phyloP scores from a whole-genome alignment of 1,284 basidiomycete species.

The Ustilago curta region DNA sequence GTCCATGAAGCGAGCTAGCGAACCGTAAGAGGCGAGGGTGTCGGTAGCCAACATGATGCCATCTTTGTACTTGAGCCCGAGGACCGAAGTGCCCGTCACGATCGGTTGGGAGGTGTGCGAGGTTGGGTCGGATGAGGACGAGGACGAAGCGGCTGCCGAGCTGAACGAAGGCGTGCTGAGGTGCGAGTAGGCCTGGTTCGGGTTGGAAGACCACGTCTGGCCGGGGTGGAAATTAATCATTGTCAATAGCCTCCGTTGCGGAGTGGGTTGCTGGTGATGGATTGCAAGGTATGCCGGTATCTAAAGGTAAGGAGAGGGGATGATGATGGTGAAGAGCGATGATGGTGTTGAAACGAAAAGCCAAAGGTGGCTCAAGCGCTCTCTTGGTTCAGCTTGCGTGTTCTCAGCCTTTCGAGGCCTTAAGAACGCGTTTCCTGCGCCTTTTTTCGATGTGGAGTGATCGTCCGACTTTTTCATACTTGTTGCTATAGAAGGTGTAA shows the following conservation, averaged over 20 bases:
- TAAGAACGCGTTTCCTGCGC: slow-evolving; percentile 23
- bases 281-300: not conserved
- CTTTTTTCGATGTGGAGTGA: slow-evolving; percentile 44
- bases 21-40: slow-evolving; percentile 96
- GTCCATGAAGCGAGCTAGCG: slow-evolving; percentile 95
- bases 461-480: slow-evolving; percentile 23
- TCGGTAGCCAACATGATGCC: slow-evolving; percentile 99
- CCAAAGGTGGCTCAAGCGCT: slow-evolving; percentile 39
- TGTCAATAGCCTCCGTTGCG: not conserved
- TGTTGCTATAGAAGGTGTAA: not conserved
- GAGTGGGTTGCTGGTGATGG: not conserved
- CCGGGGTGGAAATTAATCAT: slow-evolving; percentile 54
- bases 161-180: slow-evolving; percentile 66
- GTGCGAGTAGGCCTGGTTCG: slow-evolving; percentile 33
- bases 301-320: not conserved
- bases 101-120: slow-evolving; percentile 79
- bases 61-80: slow-evolving; percentile 93
- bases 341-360: slow-evolving; percentile 4
- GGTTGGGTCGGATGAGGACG: slow-evolving; percentile 38
- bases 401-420: slow-evolving; percentile 12
- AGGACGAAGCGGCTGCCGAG: slow-evolving; percentile 33
- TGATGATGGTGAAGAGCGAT: not conserved
- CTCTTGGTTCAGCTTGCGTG: slow-evolving; percentile 33
- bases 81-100: slow-evolving; percentile 94
- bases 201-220: slow-evolving; percentile 53